Base-by-base conservation (phyloP, 1,284 basidiomycete species). In the Bondarzewia mesenterica region DNA sequence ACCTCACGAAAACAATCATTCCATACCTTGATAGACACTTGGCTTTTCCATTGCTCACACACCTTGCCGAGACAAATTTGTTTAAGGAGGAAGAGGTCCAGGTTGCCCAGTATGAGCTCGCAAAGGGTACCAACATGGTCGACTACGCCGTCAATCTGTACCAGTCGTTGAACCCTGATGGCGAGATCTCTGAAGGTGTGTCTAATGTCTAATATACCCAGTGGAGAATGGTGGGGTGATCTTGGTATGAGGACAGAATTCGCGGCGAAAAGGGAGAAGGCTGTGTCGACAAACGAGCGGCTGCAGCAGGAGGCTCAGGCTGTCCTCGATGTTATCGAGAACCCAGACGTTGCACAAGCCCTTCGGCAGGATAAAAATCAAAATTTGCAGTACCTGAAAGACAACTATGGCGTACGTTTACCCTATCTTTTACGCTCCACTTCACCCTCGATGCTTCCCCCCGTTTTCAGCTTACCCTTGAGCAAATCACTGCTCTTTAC, bases 51-150 rank as follows among this genome's bases (percentile, higher is more conserved):
- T 74, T 97, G 18, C 85, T 99, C 54, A 82, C 86, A 26, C 92
- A 96, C 70, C 82, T 98, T 48, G 75, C 75, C 27, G 80, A 89
- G 59, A 78, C 75, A 12, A 78, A 80, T 35, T 69, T 86, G 37
- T 94, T 93, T 65, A 75, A 86, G 1, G 73, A 76, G 29, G 73
- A 85, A 48, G 82, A 95, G 56, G 81, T 95, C 49, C 79, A 82
- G 51, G 73, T 82, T 46, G 92, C 92, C 20, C 92, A 93, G 68
- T 96, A 97, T 88, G 94, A 98, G 63, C 85, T 98, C 49, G 91
- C 93, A 50, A 95, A 92, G 66, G 89, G 87, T 57, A 99, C 93
- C 45, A 95, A 96, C 68, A 94, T 96, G 92, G 85, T 94, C 52
- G 91, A 93, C 68, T 96, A 93, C 61, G 82, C 89, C 37, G 77